Evolutionary conservation across 805 yeast species (phyloP).

Genomic region (Pichia manshurica): DNA sequence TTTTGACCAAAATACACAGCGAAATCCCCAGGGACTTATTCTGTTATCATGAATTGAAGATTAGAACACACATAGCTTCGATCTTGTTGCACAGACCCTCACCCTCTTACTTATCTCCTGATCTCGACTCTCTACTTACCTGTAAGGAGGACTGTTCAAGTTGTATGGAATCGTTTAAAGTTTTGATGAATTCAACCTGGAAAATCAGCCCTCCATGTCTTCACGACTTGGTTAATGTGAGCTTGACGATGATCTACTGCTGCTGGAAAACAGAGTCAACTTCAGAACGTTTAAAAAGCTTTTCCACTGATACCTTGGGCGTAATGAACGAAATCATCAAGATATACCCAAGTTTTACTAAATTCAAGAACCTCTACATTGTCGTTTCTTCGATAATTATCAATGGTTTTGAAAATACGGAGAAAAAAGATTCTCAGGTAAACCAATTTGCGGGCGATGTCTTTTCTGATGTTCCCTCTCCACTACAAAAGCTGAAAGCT

Average conservation of each 20-base stretch:
- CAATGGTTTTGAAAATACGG: conserved; percentile 16
- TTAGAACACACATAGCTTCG: conserved; percentile 17
- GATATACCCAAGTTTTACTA: conserved; percentile 15
- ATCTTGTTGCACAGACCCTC: conserved; percentile 23
- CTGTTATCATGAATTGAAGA: conserved; percentile 20
- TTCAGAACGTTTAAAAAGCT: conserved; percentile 13
- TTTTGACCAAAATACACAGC: conserved; percentile 17
- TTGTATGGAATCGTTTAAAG: conserved; percentile 14
- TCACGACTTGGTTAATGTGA: conserved; percentile 23
- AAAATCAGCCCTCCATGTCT: conserved; percentile 18
- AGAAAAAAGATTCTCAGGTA: background rate
- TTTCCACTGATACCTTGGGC: conserved; percentile 11
- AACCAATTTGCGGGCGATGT: background rate
- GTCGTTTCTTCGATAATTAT: conserved; percentile 17
- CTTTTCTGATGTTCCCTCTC: conserved; percentile 1
- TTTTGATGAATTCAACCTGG: conserved; percentile 16
- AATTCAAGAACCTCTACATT: conserved; percentile 19
- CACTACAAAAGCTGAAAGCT: conserved; percentile 3
- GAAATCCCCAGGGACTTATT: conserved; percentile 16
- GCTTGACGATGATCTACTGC: conserved; percentile 24
- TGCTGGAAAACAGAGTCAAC: conserved; percentile 21
- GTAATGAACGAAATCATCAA: conserved; percentile 19
- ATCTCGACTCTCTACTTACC: conserved; percentile 11
- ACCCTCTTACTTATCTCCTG: conserved; percentile 22
- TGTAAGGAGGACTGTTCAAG: conserved; percentile 19